phyloP scores from a whole-genome alignment of 495 filamentous ascomycete genomes.

The Hamigera avellanea region DNA sequence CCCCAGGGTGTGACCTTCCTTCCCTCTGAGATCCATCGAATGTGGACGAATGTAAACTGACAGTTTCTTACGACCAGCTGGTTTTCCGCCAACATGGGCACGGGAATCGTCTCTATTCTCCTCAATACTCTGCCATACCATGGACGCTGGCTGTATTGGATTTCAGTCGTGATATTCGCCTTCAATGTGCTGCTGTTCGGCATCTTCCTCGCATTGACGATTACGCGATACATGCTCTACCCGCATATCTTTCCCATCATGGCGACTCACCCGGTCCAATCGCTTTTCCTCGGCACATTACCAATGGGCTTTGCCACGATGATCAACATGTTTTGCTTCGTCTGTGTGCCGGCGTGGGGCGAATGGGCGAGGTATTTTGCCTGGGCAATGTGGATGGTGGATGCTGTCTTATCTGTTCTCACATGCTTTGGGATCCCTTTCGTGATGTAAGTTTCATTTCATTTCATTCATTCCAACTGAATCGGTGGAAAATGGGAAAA shows the following conservation, averaged over 20 bases:
- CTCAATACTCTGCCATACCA: conserved; percentile 47
- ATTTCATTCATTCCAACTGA: no score
- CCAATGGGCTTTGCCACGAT: conserved; percentile 56
- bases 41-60: background rate
- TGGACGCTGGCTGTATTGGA: conserved; percentile 37
- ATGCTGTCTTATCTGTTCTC: conserved; percentile 38
- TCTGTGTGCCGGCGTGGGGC: conserved; percentile 45
- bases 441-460: conserved; percentile 41
- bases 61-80: background rate
- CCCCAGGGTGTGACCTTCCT: background rate
- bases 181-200: conserved; percentile 44
- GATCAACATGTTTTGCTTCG: conserved; percentile 43
- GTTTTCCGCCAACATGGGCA: conserved; percentile 46
- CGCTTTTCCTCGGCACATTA: conserved; percentile 49
- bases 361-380: conserved; percentile 22
- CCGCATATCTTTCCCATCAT: conserved; percentile 44
- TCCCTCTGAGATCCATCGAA: background rate
- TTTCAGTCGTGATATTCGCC: conserved; percentile 42
- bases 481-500: background rate
- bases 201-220: conserved; percentile 7
- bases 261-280: conserved; percentile 46
- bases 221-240: conserved; percentile 46
- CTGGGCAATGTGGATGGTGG: conserved; percentile 50
- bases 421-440: conserved; percentile 43
- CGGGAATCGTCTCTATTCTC: conserved; percentile 51